Percentiles rank a stretch among this genome's conserved stretches.
Evolutionary conservation across 805 yeast species (phyloP).

Genomic region (Nakazawaea laoshanensis): DNA sequence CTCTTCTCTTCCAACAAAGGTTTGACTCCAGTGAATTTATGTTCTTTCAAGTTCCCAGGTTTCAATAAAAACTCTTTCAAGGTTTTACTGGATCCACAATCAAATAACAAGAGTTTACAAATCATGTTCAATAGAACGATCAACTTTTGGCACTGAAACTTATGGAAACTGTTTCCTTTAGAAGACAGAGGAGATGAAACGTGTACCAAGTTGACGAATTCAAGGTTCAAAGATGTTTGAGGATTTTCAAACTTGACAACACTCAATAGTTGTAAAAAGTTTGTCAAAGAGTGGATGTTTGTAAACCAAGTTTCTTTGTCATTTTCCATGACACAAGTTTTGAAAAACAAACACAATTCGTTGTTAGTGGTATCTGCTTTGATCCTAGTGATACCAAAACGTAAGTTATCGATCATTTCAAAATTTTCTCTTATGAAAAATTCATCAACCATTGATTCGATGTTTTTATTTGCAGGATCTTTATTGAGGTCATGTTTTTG

Average conservation of each 20-base stretch:
- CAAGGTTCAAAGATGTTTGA: conserved; percentile 18
- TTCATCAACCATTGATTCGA: conserved; percentile 26
- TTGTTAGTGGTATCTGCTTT: conserved; percentile 21
- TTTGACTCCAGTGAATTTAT: neutral
- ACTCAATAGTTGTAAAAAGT: conserved; percentile 24
- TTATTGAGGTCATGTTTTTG: conserved; percentile 9
- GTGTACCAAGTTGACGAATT: conserved; percentile 12
- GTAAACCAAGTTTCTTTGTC: conserved; percentile 9
- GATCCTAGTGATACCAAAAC: conserved; percentile 25
- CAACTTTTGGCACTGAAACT: conserved; percentile 4
- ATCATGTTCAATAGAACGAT: conserved; percentile 1
- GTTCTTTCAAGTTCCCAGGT: conserved; percentile 16
- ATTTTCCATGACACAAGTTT: conserved; percentile 6
- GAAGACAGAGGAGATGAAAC: conserved; percentile 13
- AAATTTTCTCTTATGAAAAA: conserved; percentile 15
- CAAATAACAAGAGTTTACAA: neutral
- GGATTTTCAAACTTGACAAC: conserved; percentile 28
- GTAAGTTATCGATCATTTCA: conserved; percentile 15
- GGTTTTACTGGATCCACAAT: conserved; percentile 16
- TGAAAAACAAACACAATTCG: conserved; percentile 19
- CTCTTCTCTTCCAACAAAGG: neutral
- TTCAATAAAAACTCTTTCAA: conserved; percentile 33
- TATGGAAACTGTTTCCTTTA: conserved; percentile 6
- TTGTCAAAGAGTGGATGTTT: conserved; percentile 20
- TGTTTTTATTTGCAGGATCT: conserved; percentile 14